These are phyloP conservation scores for Sanguinoderma infundibulare DNA, from an alignment of 1,284 basidiomycete species.

Conservation along the genomic window DNA sequence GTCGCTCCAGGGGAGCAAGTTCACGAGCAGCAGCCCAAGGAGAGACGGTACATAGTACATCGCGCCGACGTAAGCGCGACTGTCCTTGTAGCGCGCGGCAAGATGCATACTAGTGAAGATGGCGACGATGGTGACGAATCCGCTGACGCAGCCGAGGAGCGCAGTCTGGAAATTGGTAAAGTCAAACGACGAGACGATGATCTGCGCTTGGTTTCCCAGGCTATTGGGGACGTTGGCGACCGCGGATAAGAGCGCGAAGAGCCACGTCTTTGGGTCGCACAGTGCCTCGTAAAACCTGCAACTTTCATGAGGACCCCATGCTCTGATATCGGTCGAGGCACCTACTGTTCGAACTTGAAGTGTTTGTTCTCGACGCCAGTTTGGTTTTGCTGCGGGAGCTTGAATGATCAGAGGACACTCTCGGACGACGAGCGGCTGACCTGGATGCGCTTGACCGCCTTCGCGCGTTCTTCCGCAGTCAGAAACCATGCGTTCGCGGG, in stretches of 20 bases:
- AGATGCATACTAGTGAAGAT: slow-evolving; percentile 66
- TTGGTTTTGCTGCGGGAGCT: slow-evolving; percentile 36
- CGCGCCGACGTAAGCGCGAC: slow-evolving; percentile 65
- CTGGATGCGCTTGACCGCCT: slow-evolving; percentile 71
- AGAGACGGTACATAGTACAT: slow-evolving; percentile 69
- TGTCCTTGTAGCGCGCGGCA: slow-evolving; percentile 57
- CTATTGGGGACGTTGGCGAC: slow-evolving; percentile 72
- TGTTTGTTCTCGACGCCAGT: slow-evolving; percentile 45
- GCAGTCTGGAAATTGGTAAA: slow-evolving; percentile 70
- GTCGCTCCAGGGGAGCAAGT: slow-evolving; percentile 64
- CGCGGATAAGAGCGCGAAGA: slow-evolving; percentile 68
- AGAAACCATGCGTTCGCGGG: slow-evolving; percentile 75
- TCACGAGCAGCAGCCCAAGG: slow-evolving; percentile 63
- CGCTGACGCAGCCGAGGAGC: slow-evolving; percentile 70
- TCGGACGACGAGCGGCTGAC: slow-evolving; percentile 31
- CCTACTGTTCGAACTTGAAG: slow-evolving; percentile 49
- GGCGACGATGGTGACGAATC: slow-evolving; percentile 66
- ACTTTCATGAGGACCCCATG: too few relatives aligned
- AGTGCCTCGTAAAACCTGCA: slow-evolving; percentile 69
- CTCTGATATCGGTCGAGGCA: too few relatives aligned
- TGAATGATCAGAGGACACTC: neutral
- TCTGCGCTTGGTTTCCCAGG: slow-evolving; percentile 69
- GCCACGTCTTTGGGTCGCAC: slow-evolving; percentile 70
- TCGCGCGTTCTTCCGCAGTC: slow-evolving; percentile 60
- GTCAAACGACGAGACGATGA: slow-evolving; percentile 74